phyloP scores from a whole-genome alignment of 2,329 filamentous ascomycete species.

The Myriosclerotinia scirpicola region DNA sequence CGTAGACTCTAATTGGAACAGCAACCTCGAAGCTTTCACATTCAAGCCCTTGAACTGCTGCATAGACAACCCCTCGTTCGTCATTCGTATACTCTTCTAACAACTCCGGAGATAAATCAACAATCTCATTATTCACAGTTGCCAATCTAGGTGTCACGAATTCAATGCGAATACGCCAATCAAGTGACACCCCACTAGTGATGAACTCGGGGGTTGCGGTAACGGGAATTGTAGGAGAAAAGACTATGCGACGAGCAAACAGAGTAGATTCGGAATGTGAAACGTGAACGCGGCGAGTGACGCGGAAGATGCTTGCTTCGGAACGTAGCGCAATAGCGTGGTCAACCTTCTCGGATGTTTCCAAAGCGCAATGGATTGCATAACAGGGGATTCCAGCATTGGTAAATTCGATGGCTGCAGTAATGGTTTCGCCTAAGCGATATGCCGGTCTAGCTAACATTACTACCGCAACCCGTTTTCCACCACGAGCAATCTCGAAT shows the following conservation, averaged over 20 bases:
- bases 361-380: slow-evolving; percentile 78
- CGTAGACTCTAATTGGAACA: slow-evolving; percentile 81
- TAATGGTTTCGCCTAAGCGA: slow-evolving; percentile 83
- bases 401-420: slow-evolving; percentile 80
- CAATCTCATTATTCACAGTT: slow-evolving; percentile 41
- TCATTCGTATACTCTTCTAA: slow-evolving; percentile 78
- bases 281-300: slow-evolving; percentile 79
- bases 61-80: slow-evolving; percentile 74
- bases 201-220: slow-evolving; percentile 86
- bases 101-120: slow-evolving; percentile 47
- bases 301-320: slow-evolving; percentile 79
- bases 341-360: slow-evolving; percentile 83
- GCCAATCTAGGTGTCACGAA: slow-evolving; percentile 75
- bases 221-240: slow-evolving; percentile 79
- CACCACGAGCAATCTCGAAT: slow-evolving; percentile 92
- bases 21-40: slow-evolving; percentile 91
- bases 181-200: slow-evolving; percentile 81
- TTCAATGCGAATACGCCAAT: slow-evolving; percentile 88
- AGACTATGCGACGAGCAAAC: slow-evolving; percentile 75
- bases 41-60: slow-evolving; percentile 72
- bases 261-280: slow-evolving; percentile 79
- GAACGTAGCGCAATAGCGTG: slow-evolving; percentile 79
- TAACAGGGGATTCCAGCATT: slow-evolving; percentile 79
- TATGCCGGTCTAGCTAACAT: slow-evolving; percentile 87
- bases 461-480: slow-evolving; percentile 86